phyloP scores from a whole-genome alignment of 306 rosid species.

The Cucumis melo region DNA sequence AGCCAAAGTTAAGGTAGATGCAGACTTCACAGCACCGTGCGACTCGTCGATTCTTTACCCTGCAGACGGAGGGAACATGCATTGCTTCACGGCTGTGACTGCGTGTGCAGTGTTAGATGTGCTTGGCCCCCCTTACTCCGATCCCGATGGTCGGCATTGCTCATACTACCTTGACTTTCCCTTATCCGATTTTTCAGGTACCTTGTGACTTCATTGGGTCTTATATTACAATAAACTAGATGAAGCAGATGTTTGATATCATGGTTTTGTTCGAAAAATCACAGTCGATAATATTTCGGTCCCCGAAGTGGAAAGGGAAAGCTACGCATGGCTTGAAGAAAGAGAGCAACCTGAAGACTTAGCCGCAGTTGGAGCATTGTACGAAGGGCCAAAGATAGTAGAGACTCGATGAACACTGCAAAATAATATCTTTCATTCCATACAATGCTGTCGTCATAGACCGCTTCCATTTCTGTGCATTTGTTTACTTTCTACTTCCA shows the following conservation, averaged over 20 bases:
- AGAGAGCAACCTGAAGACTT: constrained; percentile 52
- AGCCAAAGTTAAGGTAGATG: constrained; percentile 69
- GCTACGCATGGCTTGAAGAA: constrained; percentile 79
- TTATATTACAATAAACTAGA: neutral
- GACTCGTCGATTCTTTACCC: constrained; percentile 71
- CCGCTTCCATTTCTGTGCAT: neutral
- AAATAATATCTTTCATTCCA: neutral
- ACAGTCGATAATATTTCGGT: constrained; percentile 45
- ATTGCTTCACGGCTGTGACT: constrained; percentile 86
- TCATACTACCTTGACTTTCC: constrained; percentile 52
- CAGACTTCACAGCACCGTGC: constrained; percentile 64
- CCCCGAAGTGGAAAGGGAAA: constrained; percentile 44
- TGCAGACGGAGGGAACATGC: constrained; percentile 89
- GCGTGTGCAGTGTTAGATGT: constrained; percentile 89
- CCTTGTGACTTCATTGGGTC: neutral
- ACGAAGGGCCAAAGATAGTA: constrained; percentile 60
- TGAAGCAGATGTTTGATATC: neutral
- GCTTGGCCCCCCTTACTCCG: constrained; percentile 92
- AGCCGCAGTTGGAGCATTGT: constrained; percentile 41
- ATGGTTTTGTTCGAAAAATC: neutral
- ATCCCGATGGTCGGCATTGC: constrained; percentile 76
- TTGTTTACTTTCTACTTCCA: neutral
- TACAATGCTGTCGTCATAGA: constrained; percentile 6
- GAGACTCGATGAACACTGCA: constrained; percentile 17
- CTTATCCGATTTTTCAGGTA: constrained; percentile 52